These are phyloP conservation scores for Volutella citrinella DNA, from an alignment of 2,329 filamentous ascomycete genomes.

Conservation along the genomic window DNA sequence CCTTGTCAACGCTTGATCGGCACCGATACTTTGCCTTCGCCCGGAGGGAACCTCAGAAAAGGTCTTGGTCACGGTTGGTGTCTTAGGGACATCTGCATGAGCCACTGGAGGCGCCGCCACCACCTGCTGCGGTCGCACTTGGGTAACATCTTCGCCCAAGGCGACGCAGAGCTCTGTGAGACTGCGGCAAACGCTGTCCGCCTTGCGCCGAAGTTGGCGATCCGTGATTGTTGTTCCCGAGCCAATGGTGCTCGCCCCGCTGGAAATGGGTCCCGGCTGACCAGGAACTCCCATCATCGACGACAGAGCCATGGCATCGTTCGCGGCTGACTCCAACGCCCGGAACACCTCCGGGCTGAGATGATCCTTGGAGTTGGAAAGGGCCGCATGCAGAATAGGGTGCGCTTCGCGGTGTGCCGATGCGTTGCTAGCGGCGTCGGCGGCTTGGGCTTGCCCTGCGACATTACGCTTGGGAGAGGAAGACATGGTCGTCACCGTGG, in stretches of 20 bases:
- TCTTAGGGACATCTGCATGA: slow-evolving; percentile 30
- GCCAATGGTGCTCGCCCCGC: slow-evolving; percentile 62
- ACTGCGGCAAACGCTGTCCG: slow-evolving; percentile 88
- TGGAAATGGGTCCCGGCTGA: slow-evolving; percentile 65
- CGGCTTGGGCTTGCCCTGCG: slow-evolving; percentile 19
- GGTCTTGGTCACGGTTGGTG: slow-evolving; percentile 45
- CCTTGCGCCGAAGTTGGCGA: slow-evolving; percentile 82
- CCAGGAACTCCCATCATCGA: slow-evolving; percentile 73
- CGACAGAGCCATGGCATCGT: slow-evolving; percentile 76
- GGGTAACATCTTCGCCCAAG: slow-evolving; percentile 59
- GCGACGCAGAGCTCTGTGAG: slow-evolving; percentile 90
- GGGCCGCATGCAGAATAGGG: slow-evolving; percentile 74
- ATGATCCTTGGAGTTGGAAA: slow-evolving; percentile 72
- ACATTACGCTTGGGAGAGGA: slow-evolving; percentile 87
- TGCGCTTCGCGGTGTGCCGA: slow-evolving; percentile 59
- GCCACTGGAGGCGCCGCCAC: too few species aligned
- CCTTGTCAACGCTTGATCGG: slow-evolving; percentile 38
- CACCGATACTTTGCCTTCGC: slow-evolving; percentile 39
- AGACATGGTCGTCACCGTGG: slow-evolving; percentile 85
- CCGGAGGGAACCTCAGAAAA: slow-evolving; percentile 33
- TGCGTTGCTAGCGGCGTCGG: slow-evolving; percentile 39
- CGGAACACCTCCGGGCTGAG: slow-evolving; percentile 71
- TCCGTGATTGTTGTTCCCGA: slow-evolving; percentile 60
- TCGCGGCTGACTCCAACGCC: slow-evolving; percentile 75
- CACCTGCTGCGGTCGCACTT: slow-evolving; percentile 27